A percentile compares a stretch with the other conserved stretches of the same genome.
Evolutionary conservation across 192 early-diverging fungal genomes (phyloP).

Genomic region (Allomyces macrogynus): DNA sequence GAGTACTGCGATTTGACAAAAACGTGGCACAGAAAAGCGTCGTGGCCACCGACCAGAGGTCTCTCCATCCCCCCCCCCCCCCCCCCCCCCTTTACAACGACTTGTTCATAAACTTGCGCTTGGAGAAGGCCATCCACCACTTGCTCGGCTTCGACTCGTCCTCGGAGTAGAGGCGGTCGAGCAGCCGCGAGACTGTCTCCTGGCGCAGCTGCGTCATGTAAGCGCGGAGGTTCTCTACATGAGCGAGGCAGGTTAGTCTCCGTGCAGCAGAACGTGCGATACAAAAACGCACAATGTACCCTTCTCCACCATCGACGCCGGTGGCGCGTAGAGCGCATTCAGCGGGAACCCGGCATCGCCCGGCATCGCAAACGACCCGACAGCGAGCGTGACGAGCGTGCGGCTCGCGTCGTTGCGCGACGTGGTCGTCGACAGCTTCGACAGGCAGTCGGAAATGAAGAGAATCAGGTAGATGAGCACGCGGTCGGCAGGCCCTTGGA

Average conservation of each 20-base stretch:
- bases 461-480: slow-evolving; percentile 87
- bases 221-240: slow-evolving; percentile 51
- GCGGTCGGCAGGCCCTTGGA: slow-evolving; percentile 81
- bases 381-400: slow-evolving; percentile 61
- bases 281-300: slow-evolving; percentile 24
- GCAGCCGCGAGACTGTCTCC: slow-evolving; percentile 57
- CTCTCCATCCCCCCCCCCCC: too few species aligned
- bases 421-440: slow-evolving; percentile 36
- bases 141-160: slow-evolving; percentile 70
- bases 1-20: too few species aligned
- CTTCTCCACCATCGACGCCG: slow-evolving; percentile 44
- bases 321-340: slow-evolving; percentile 61
- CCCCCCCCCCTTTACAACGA: slow-evolving; percentile 23
- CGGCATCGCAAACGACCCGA: slow-evolving; percentile 77
- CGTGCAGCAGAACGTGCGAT: not conserved
- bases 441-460: slow-evolving; percentile 68
- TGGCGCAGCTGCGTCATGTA: slow-evolving; percentile 82
- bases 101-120: slow-evolving; percentile 96
- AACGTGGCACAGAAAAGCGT: not conserved
- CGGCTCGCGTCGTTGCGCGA: slow-evolving; percentile 52
- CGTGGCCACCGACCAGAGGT: not conserved
- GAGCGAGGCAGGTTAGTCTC: not conserved
- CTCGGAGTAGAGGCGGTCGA: slow-evolving; percentile 44
- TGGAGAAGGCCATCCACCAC: slow-evolving; percentile 99
- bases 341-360: slow-evolving; percentile 88